Conservation (phyloP, 176 grass and related monocot genomes). For the Lolium multiflorum region DNA sequence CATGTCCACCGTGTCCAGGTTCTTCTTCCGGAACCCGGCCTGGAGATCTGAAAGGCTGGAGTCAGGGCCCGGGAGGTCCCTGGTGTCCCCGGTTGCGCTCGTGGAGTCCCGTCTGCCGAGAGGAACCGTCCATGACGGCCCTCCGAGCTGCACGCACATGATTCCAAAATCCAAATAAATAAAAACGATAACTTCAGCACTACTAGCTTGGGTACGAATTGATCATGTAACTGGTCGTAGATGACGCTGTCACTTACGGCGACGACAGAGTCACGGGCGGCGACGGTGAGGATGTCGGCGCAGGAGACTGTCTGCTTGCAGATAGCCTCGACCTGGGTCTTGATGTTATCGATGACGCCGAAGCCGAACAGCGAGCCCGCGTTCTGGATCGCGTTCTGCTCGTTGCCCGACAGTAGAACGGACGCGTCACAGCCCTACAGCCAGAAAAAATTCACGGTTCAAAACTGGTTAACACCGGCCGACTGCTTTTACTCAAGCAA, state of each 20-base stretch:
- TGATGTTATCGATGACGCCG: slow-evolving; percentile 61
- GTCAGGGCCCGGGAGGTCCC: neutral
- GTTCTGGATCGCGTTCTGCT: too few relatives aligned
- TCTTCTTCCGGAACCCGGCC: neutral
- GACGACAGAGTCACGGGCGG: slow-evolving; percentile 68
- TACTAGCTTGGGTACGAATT: neutral
- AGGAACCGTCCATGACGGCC: neutral
- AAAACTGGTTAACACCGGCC: neutral
- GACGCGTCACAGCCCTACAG: slow-evolving; percentile 21
- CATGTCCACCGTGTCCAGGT: neutral
- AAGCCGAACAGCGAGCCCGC: too few relatives aligned
- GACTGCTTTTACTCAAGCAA: neutral
- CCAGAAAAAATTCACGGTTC: neutral
- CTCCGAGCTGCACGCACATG: too few relatives aligned
- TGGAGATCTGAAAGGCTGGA: neutral
- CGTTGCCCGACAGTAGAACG: too few relatives aligned
- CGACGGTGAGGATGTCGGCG: slow-evolving; percentile 72
- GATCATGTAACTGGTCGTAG: neutral
- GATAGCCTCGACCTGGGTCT: slow-evolving; percentile 60
- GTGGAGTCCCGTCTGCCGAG: slow-evolving; percentile 52
- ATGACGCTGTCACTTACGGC: slow-evolving; percentile 37
- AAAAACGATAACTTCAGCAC: neutral
- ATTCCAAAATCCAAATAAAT: neutral
- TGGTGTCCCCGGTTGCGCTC: neutral
- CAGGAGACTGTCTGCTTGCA: slow-evolving; percentile 69